These are phyloP conservation scores for Colletotrichum truncatum DNA, from an alignment of 2,329 filamentous ascomycete genomes.

Conservation along the genomic window DNA sequence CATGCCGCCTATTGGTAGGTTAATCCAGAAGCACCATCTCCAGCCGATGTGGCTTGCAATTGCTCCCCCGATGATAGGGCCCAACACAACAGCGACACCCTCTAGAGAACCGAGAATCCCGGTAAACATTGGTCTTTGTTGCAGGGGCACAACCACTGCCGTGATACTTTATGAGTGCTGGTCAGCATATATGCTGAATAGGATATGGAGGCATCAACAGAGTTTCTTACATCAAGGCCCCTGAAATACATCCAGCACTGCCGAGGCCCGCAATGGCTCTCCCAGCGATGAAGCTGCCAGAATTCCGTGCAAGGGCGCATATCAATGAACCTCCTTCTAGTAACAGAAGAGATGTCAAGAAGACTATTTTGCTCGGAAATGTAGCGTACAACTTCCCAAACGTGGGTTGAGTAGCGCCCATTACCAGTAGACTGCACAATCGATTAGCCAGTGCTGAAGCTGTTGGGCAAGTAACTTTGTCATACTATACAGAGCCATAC, in stretches of 20 bases:
- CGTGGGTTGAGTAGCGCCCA: constrained; percentile 32
- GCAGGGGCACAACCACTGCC: constrained; percentile 41
- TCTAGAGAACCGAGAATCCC: constrained; percentile 56
- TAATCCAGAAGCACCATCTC: constrained; percentile 67
- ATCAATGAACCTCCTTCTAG: neutral
- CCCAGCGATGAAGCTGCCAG: constrained; percentile 5
- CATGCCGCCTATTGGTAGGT: constrained; percentile 62
- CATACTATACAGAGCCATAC: constrained; percentile 52
- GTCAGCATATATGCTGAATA: constrained; percentile 39
- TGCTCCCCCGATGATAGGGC: constrained; percentile 8
- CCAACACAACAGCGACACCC: constrained; percentile 36
- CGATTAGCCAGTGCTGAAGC: neutral
- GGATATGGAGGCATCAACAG: constrained; percentile 39
- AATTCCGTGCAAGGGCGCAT: constrained; percentile 6
- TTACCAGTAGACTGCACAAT: constrained; percentile 36
- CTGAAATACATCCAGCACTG: constrained; percentile 38
- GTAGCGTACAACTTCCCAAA: constrained; percentile 43
- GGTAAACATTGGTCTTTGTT: constrained; percentile 38
- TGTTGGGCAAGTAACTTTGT: neutral
- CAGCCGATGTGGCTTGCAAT: constrained; percentile 2
- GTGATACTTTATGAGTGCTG: constrained; percentile 38
- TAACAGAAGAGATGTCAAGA: neutral
- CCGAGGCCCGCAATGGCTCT: constrained; percentile 15
- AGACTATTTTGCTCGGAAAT: constrained; percentile 45
- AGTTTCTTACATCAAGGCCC: constrained; percentile 46